These are phyloP conservation scores for Ampelomyces quisqualis DNA, from an alignment of 2,329 filamentous ascomycete species.

Conservation along the genomic window DNA sequence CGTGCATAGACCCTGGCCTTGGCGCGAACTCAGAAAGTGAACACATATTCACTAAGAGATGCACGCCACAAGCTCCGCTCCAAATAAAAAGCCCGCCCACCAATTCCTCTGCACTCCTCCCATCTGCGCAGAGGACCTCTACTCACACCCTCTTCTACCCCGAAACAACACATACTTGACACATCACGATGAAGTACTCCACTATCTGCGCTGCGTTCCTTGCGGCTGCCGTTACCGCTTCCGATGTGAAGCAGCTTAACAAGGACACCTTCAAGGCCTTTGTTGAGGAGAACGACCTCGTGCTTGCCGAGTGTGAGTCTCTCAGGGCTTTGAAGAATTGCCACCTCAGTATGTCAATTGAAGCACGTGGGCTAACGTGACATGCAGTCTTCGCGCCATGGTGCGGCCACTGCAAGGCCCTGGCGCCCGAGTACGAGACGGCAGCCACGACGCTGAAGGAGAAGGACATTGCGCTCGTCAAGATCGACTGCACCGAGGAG, in stretches of 20 bases:
- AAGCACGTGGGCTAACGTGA: conserved; percentile 50
- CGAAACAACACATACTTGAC: conserved; percentile 9
- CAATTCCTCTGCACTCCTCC: conserved; percentile 19
- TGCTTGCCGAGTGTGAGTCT: conserved; percentile 87
- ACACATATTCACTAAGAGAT: conserved; percentile 20
- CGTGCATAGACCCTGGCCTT: conserved; percentile 10
- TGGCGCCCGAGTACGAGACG: conserved; percentile 88
- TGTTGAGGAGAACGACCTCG: conserved; percentile 79
- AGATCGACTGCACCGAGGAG: conserved; percentile 95
- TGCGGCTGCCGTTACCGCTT: conserved; percentile 63
- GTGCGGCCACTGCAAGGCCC: conserved; percentile 98
- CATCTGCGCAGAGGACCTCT: conserved; percentile 23
- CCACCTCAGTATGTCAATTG: too few relatives aligned
- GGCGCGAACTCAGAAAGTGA: conserved; percentile 14
- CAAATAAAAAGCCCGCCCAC: conserved; percentile 23
- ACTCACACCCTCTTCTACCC: conserved; percentile 8
- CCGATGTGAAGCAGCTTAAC: conserved; percentile 82
- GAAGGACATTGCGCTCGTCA: conserved; percentile 81
- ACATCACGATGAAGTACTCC: conserved; percentile 39
- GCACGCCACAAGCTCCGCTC: conserved; percentile 25
- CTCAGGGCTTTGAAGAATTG: too few relatives aligned
- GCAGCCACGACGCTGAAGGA: conserved; percentile 81
- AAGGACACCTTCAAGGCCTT: conserved; percentile 86
- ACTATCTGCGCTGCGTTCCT: conserved; percentile 46
- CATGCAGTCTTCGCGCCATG: conserved; percentile 86